Evolutionary conservation across 1,139 yeast genomes (phyloP).

Genomic region (Taiozyma sp.): DNA sequence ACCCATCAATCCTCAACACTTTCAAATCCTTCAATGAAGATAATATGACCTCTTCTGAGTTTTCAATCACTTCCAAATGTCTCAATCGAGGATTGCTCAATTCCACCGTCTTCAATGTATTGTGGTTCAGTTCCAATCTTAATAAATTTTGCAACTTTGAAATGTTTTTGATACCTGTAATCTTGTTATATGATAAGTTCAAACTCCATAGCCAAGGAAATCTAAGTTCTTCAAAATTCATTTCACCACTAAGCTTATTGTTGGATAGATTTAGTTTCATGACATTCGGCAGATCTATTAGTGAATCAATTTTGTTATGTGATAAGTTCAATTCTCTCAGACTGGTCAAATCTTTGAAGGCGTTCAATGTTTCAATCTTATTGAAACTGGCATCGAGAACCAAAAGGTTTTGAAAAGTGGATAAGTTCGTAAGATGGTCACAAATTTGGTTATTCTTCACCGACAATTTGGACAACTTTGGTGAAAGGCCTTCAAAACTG

Average conservation of each 20-base stretch:
- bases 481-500: conserved; percentile 31
- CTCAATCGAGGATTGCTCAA: background rate
- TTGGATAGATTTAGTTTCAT: conserved; percentile 15
- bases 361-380: conserved; percentile 12
- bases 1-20: conserved; percentile 9
- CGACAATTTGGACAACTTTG: conserved; percentile 22
- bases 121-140: conserved; percentile 7
- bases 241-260: conserved; percentile 11
- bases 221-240: conserved; percentile 8
- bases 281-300: conserved; percentile 14
- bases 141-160: conserved; percentile 3
- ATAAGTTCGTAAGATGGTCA: conserved; percentile 20
- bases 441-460: conserved; percentile 27
- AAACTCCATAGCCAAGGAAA: conserved; percentile 10
- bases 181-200: conserved; percentile 11
- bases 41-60: background rate
- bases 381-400: conserved; percentile 17
- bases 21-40: background rate
- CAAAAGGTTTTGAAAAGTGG: conserved; percentile 10
- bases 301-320: conserved; percentile 10
- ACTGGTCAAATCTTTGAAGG: conserved; percentile 12
- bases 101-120: conserved; percentile 1
- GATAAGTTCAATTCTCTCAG: conserved; percentile 16
- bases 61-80: background rate
- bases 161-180: conserved; percentile 7